Base-by-base conservation (phyloP, 257 asterid species). In the Osmanthus fragrans region DNA sequence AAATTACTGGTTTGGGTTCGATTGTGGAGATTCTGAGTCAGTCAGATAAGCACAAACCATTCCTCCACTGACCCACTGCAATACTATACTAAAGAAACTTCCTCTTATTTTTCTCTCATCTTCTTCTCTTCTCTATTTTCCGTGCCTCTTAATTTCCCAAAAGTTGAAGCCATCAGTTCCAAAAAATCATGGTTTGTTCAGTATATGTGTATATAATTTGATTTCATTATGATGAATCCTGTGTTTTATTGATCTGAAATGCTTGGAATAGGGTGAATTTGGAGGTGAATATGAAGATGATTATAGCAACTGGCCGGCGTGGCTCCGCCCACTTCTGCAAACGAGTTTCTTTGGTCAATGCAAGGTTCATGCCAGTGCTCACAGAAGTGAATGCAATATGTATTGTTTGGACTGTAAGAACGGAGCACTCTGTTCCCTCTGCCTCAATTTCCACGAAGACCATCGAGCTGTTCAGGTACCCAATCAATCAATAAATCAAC, bases 381-480 rank as follows among this genome's bases (percentile, higher is more conserved):
- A 93, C 86, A 91, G 88, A 85, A 90, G 93, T 77, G 98, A 93
- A 89, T 93, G 98, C 84, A 93, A 93, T 75, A 93, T 93, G 98
- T 93, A 86, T 70, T 93, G 98, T 54, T 85, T 93, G 89, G 96
- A 93, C 76, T 93, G 98, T 82, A 65, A 73, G 77, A 81, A 87
- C 77, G 94, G 93, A 5, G 85, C 98, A 25, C 88, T 91, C 33
- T 93, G 98, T 68, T 93, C 97, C 16, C 89, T 93, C 32, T 93
- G 98, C 84, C 90, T 93, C 84, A 60, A 78, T 42, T 67, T 19
- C 66, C 98, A 93, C 88, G 90, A 86, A 73, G 90, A 87, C 74
- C 98, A 93, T 47, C 89, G 90, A 73, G 82, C 86, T 10, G 89
- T 91, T 40, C 98, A 93, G 97, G 98, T 92, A 8, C 27, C 10